These are phyloP conservation scores for Aspergillus oerlinghausenensis DNA, from an alignment of 2,329 filamentous ascomycete species.

Conservation along the genomic window DNA sequence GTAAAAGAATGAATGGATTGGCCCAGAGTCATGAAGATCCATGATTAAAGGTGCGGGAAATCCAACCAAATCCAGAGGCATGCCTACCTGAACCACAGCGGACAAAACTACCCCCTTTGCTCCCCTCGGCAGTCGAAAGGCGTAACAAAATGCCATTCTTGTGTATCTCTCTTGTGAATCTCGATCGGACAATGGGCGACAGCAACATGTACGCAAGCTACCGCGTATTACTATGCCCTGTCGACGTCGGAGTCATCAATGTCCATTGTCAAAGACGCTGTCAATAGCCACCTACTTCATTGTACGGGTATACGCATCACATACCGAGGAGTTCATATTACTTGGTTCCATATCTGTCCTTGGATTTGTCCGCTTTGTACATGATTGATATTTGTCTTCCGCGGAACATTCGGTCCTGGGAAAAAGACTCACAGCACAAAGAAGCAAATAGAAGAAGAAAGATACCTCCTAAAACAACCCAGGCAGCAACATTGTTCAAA, in stretches of 20 bases:
- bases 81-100: background rate
- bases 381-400: background rate
- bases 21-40: background rate
- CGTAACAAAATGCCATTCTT: background rate
- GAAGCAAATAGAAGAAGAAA: background rate
- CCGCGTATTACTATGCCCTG: too few species aligned
- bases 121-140: background rate
- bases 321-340: background rate
- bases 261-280: background rate
- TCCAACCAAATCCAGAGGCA: background rate
- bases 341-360: background rate
- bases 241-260: background rate
- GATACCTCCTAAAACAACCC: background rate
- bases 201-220: background rate
- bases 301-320: background rate
- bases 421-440: background rate
- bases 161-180: background rate
- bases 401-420: too few species aligned
- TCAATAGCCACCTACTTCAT: background rate
- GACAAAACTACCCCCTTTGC: background rate
- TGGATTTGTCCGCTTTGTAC: background rate
- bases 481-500: background rate
- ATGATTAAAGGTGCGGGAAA: background rate
- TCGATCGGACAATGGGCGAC: background rate
- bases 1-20: background rate